These are phyloP conservation scores for Calonectria pauciramosa DNA, from an alignment of 2,329 filamentous ascomycete species.

Conservation along the genomic window DNA sequence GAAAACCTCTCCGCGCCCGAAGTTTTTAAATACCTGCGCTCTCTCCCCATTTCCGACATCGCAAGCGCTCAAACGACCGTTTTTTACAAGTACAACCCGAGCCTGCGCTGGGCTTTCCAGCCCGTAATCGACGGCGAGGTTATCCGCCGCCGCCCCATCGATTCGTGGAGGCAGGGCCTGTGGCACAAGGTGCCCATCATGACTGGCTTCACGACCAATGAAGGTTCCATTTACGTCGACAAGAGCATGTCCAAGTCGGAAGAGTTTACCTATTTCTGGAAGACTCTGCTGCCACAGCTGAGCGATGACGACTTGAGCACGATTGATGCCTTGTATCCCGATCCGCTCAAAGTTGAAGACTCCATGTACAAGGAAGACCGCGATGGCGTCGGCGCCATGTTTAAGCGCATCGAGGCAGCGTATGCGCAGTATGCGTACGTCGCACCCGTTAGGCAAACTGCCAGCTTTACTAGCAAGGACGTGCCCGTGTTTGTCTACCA, in stretches of 20 bases:
- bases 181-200: slow-evolving; percentile 61
- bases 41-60: slow-evolving; percentile 46
- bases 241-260: slow-evolving; percentile 58
- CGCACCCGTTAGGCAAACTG: slow-evolving; percentile 65
- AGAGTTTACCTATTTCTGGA: slow-evolving; percentile 73
- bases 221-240: slow-evolving; percentile 76
- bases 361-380: slow-evolving; percentile 57
- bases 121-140: slow-evolving; percentile 73
- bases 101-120: slow-evolving; percentile 75
- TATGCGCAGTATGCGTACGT: slow-evolving; percentile 70
- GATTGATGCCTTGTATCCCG: slow-evolving; percentile 72
- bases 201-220: slow-evolving; percentile 79
- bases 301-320: slow-evolving; percentile 63
- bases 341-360: slow-evolving; percentile 55
- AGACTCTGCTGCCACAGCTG: slow-evolving; percentile 70
- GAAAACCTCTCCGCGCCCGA: slow-evolving; percentile 24
- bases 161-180: slow-evolving; percentile 61
- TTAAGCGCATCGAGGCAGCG: slow-evolving; percentile 66
- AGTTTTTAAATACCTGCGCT: slow-evolving; percentile 65
- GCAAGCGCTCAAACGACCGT: slow-evolving; percentile 56
- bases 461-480: slow-evolving; percentile 36
- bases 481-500: slow-evolving; percentile 44
- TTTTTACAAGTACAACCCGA: slow-evolving; percentile 59
- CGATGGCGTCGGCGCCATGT: slow-evolving; percentile 61
- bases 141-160: slow-evolving; percentile 70